phyloP scores from a whole-genome alignment of 2,329 filamentous ascomycete species.

The Alternaria incomplexa region DNA sequence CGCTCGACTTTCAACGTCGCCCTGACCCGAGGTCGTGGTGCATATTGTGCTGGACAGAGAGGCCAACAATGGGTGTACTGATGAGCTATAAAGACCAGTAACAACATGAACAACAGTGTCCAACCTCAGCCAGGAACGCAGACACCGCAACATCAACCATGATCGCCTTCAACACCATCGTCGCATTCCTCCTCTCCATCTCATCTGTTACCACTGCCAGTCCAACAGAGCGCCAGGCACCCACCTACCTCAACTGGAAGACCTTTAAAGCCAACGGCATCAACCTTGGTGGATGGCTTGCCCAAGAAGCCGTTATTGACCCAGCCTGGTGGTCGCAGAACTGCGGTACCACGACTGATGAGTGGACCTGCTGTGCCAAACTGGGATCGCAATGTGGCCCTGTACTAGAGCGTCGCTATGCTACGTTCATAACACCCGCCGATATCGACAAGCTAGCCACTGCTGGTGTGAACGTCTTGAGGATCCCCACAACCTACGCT shows the following conservation, averaged over 20 bases:
- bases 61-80: not conserved
- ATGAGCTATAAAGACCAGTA: not conserved
- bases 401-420: slow-evolving; percentile 39
- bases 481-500: slow-evolving; percentile 48
- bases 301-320: slow-evolving; percentile 38
- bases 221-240: not conserved
- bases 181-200: not conserved
- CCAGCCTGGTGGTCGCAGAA: slow-evolving; percentile 33
- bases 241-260: slow-evolving; percentile 19
- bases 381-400: slow-evolving; percentile 37
- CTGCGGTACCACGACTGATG: slow-evolving; percentile 34
- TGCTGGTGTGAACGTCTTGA: slow-evolving; percentile 40
- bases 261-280: slow-evolving; percentile 23
- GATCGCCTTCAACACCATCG: not conserved
- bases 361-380: slow-evolving; percentile 44
- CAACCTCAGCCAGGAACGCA: not conserved
- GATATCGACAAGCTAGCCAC: slow-evolving; percentile 45
- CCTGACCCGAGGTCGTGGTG: not conserved
- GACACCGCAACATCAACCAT: not conserved
- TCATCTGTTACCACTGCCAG: not conserved
- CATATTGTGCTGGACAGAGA: not conserved
- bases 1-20: not conserved
- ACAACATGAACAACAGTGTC: not conserved
- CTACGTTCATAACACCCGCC: slow-evolving; percentile 35
- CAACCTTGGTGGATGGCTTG: slow-evolving; percentile 46